These are phyloP conservation scores for Arctostaphylos glauca DNA, from an alignment of 148 eudicot genomes.

Conservation along the genomic window DNA sequence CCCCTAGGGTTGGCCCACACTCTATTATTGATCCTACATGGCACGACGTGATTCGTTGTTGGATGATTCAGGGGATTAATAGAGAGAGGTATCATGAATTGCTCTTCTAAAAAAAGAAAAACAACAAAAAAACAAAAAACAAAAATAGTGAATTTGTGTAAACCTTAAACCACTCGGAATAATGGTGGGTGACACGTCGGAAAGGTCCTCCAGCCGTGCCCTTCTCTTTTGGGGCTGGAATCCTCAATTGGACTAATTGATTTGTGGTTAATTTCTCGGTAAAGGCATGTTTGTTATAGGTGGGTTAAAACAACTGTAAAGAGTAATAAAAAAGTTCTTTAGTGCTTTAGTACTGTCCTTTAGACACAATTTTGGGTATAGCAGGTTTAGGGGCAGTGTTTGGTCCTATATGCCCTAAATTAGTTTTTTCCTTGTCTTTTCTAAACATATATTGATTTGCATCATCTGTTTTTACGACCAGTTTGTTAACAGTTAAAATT, in stretches of 20 bases:
- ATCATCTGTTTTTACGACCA: too few species aligned
- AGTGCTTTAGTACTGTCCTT: too few species aligned
- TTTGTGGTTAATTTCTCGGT: neutral
- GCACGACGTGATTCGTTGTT: neutral
- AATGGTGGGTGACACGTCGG: conserved; percentile 41
- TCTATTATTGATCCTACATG: conserved; percentile 13
- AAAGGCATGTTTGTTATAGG: neutral
- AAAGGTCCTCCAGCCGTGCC: conserved; percentile 15
- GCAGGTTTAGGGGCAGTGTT: too few species aligned
- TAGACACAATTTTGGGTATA: too few species aligned
- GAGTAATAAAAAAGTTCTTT: too few species aligned
- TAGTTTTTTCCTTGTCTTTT: too few species aligned
- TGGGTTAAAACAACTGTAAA: neutral
- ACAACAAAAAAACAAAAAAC: conserved; percentile 3
- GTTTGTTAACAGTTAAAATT: too few species aligned
- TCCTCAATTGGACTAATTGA: conserved; percentile 12
- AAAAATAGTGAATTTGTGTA: too few species aligned
- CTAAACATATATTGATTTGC: too few species aligned
- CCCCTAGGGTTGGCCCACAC: neutral
- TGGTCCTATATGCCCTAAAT: too few species aligned
- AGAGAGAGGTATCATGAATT: neutral
- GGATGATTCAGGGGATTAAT: neutral
- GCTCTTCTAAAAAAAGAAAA: conserved; percentile 7
- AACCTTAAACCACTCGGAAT: conserved; percentile 30
- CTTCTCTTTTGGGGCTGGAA: neutral